A percentile compares a stretch with the other conserved stretches of the same genome.
Evolutionary conservation across 768 basidiomycete genomes (phyloP).

Genomic region (Podaxis pistillaris): DNA sequence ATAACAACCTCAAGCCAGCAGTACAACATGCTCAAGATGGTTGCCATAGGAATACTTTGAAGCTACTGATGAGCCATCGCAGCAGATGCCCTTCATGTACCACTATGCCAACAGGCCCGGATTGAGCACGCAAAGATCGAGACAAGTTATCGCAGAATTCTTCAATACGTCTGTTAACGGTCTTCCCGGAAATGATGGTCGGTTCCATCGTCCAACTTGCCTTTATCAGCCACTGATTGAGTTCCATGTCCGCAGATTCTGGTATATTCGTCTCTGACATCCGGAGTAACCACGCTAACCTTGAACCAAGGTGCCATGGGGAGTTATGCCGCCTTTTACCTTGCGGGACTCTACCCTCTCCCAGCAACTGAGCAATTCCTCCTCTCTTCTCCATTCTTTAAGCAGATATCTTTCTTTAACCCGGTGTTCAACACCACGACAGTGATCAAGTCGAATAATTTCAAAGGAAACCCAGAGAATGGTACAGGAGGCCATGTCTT

Average conservation of each 20-base stretch:
- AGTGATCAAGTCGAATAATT: constrained; percentile 47
- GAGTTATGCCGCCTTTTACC: constrained; percentile 56
- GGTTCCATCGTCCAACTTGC: constrained; percentile 14
- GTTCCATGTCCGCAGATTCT: constrained; percentile 21
- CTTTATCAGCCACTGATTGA: not conserved
- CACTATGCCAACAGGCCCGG: constrained; percentile 65
- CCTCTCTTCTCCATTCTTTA: constrained; percentile 63
- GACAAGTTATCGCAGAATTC: constrained; percentile 52
- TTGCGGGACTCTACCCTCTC: constrained; percentile 60
- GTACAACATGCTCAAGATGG: not conserved
- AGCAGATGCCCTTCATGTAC: constrained; percentile 71
- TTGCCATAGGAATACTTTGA: constrained; percentile 53
- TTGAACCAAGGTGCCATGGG: constrained; percentile 56
- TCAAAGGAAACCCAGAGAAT: constrained; percentile 48
- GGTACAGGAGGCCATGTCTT: constrained; percentile 57
- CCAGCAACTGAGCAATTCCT: constrained; percentile 61
- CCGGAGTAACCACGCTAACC: not conserved
- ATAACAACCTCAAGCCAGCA: not conserved
- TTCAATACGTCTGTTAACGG: constrained; percentile 58
- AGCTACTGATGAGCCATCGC: constrained; percentile 61
- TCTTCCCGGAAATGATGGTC: constrained; percentile 66
- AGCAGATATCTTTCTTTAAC: constrained; percentile 58
- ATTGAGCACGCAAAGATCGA: constrained; percentile 52
- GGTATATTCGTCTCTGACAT: constrained; percentile 15
- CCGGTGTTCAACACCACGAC: constrained; percentile 57